Evolutionary conservation across 495 filamentous ascomycete genomes (phyloP), one percentile per base, ranked within the genome.

Genomic region (Penicillium canariense): DNA sequence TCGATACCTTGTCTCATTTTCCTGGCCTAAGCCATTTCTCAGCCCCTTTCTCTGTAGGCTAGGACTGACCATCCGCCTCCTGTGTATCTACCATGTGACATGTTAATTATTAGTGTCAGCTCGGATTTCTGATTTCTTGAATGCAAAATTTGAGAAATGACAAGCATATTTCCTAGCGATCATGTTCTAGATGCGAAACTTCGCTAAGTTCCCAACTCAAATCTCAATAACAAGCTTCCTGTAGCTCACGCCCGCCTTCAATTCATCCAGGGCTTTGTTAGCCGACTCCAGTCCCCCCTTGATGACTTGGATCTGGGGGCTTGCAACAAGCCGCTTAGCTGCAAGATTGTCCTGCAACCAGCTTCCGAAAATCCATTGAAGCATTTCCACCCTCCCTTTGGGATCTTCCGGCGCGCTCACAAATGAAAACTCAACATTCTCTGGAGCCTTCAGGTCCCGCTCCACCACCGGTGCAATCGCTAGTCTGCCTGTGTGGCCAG

Each of bases 171-270:
- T 6, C 3, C 2, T 23, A 23, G 18, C 20, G n/a, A 42, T 4
- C n/a, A 17, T 42, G 18, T 14, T 25, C 20, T 12, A 42, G 11
- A 12, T 17, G 10, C 4, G 10, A 25, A 17, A 12, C n/a, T n/a
- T 12, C 3, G 4, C 7, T 7, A n/a, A n/a, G n/a, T n/a, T n/a
- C n/a, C 12, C 32, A 28, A 5, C 34, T 34, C 15, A 56, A 2
- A 60, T 30, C 31, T 60, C 58, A 30, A 63, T 26, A n/a, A 60
- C 56, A 35, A 63, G 32, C 54, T 63, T 63, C 7, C 42, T 50
- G 28, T 49, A 39, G 36, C 61, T 63, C 2, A 63, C 61, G 3
- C 61, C 61, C 34, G 50, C 50, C 30, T 57, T 56, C 39, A 56
- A 35, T 18, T 63, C 48, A 46, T 63, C 56, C 34, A 63, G 25